Base-by-base conservation (phyloP, 139 green algal genomes). In the Chlorella sp. region DNA sequence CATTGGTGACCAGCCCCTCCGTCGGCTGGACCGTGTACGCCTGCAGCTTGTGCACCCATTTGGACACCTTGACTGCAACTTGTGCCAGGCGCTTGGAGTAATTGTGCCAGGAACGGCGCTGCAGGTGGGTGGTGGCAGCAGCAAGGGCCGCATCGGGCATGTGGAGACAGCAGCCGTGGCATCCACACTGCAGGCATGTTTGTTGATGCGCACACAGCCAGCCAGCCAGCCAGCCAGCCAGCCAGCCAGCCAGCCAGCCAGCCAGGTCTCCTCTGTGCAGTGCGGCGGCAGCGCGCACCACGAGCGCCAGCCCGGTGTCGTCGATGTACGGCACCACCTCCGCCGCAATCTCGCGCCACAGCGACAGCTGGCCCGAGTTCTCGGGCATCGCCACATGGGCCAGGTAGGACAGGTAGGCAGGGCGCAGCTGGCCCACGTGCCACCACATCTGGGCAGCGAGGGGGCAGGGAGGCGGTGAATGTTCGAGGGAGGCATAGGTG, bases 1-100 rank as follows among this genome's bases (percentile, higher is more conserved):
- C 77, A 17, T 83, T 58, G 17, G 56, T 43, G 32, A 69, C 43
- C 40, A 83, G 30, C 28, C 51, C 32, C 2, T 43, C 30, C 3
- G 44, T 14, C 41, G 22, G 60, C 51, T 36, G 40, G 28, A 81
- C 38, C 13, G 40, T 54, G 48, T 60, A 79, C 36, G 54, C 48
- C 70, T 81, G 81, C 72, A 86, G 81, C 24, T 73, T 73, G 30
- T 64, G 28, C 70, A 86, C 81, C 81, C 81, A 86, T 2, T 58
- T 58, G 46, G 48, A 60, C 17, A 73, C 54, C 19, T 72, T 72
- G 32, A 86, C 72, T 8, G 81, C 70, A 17, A 34, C n/a, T 38
- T 78, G 69, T 24, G 81, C 70, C 54, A 86, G 41, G 7, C 72
- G 81, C 56, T 70, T 78, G 68, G 54, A 73, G 72, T 86, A 86